phyloP scores from a whole-genome alignment of 768 basidiomycete species.

The Auricularia auricula-judae region DNA sequence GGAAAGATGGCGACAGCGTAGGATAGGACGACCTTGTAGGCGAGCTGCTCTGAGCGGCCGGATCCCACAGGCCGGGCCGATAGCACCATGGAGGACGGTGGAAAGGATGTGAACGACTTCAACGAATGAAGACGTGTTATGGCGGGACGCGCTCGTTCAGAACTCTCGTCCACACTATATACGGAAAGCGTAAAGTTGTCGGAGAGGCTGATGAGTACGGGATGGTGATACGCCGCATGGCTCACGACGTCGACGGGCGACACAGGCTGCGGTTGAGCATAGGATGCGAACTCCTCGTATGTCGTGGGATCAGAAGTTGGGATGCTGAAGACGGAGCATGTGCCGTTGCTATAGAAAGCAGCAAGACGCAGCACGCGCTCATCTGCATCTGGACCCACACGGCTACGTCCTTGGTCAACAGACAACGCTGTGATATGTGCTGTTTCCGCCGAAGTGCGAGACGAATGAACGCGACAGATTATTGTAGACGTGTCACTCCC shows the following conservation, averaged over 20 bases:
- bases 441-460: neutral
- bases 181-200: slow-evolving; percentile 54
- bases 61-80: slow-evolving; percentile 41
- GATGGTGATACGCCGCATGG: slow-evolving; percentile 68
- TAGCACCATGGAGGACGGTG: slow-evolving; percentile 71
- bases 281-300: slow-evolving; percentile 32
- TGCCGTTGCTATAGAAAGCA: slow-evolving; percentile 56
- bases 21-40: slow-evolving; percentile 63
- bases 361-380: slow-evolving; percentile 32
- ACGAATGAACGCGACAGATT: neutral
- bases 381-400: slow-evolving; percentile 6
- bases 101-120: slow-evolving; percentile 67
- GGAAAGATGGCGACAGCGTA: slow-evolving; percentile 75
- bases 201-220: slow-evolving; percentile 63
- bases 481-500: neutral
- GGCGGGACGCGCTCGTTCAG: slow-evolving; percentile 26
- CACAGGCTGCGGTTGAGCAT: slow-evolving; percentile 28
- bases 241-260: slow-evolving; percentile 35
- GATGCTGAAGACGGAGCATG: slow-evolving; percentile 50
- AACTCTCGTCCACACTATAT: slow-evolving; percentile 52
- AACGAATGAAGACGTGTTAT: slow-evolving; percentile 40
- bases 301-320: slow-evolving; percentile 32
- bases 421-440: slow-evolving; percentile 51
- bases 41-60: slow-evolving; percentile 7
- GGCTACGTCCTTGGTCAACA: slow-evolving; percentile 50